Percentiles rank a stretch among this genome's conserved stretches.
These are phyloP conservation scores for Nigrospora oryzae DNA, from an alignment of 2,329 filamentous ascomycete genomes.

Conservation along the genomic window DNA sequence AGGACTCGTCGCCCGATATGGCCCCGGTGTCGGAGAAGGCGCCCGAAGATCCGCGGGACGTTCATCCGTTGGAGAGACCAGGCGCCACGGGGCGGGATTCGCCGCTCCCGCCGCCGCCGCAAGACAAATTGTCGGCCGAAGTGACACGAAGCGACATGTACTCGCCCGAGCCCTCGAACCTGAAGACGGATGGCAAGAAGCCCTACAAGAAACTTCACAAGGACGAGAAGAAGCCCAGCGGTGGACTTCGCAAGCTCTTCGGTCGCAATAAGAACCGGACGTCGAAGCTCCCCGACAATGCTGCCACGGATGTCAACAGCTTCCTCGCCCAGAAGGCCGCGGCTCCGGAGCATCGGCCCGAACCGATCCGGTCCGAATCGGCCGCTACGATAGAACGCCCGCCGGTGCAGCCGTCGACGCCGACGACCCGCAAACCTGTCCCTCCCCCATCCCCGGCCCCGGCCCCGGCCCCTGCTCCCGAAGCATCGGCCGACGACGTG, in stretches of 20 bases:
- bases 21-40: conserved; percentile 25
- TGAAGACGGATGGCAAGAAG: conserved; percentile 37
- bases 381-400: conserved; percentile 5
- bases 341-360: conserved; percentile 13
- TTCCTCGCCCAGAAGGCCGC: conserved; percentile 35
- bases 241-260: conserved; percentile 58
- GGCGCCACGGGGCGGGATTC: conserved; percentile 23
- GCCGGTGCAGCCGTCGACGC: conserved; percentile 11
- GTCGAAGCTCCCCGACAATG: conserved; percentile 48
- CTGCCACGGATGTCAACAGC: conserved; percentile 39
- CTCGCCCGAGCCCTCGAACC: conserved; percentile 26
- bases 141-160: conserved; percentile 25
- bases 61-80: conserved; percentile 26
- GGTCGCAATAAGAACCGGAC: conserved; percentile 50
- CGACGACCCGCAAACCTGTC: background rate
- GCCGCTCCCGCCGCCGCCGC: conserved; percentile 30
- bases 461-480: conserved; percentile 24
- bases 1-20: conserved; percentile 13
- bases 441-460: background rate
- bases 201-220: conserved; percentile 46
- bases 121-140: conserved; percentile 25
- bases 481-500: conserved; percentile 30
- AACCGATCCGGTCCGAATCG: conserved; percentile 14
- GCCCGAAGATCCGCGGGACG: conserved; percentile 21
- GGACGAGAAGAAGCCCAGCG: conserved; percentile 27